Base-by-base conservation (phyloP, 768 basidiomycete species). In the Kwoniella pini region DNA sequence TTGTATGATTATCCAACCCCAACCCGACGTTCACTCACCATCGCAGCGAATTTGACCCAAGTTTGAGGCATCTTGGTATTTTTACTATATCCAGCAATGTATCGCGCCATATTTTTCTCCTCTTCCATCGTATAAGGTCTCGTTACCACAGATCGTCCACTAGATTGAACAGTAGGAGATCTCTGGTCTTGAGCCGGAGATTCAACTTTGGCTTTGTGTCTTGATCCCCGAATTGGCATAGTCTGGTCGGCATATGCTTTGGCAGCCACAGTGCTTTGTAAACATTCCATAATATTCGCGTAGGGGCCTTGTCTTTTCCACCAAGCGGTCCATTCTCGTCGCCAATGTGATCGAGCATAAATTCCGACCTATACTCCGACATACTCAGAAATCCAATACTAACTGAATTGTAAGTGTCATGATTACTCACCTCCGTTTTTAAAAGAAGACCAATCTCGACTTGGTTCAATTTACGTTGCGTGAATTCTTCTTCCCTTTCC, bases 81-180 rank as follows among this genome's bases (percentile, higher is more conserved):
- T n/a, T 49, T 39, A 2, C 22, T 13, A 52, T 59, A 39, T 4
- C 24, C 30, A 9, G 48, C 30, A 7, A 57, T 57, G 31, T 54
- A 48, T 15, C 45, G 17, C 2, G 50, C 49, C 62, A 64, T 64
- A 19, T 33, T 42, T 50, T 27, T 46, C 40, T 62, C 61, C 24
- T 62, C 61, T 21, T 62, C 54, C 19, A 27, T 30, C 6, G 48
- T 50, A 33, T 57, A 62, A 3, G 40, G 21, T 53, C 4, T 40
- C 36, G 24, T 42, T 22, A 6, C 38, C 15, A 31, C n/a, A 19
- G 36, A 53, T 12, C 4, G 1, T 17, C 15, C 13, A 10, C 21
- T 40, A 10, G 2, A 6, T 21, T 1, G 13, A 31, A 17, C 12
- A 50, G 48, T 27, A n/a, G 4, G 4, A 15, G 19, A 19, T 12